Evolutionary conservation across 176 grass and related monocot species (phyloP), one percentile per base, ranked within the genome.

Genomic region (Secale cereale): DNA sequence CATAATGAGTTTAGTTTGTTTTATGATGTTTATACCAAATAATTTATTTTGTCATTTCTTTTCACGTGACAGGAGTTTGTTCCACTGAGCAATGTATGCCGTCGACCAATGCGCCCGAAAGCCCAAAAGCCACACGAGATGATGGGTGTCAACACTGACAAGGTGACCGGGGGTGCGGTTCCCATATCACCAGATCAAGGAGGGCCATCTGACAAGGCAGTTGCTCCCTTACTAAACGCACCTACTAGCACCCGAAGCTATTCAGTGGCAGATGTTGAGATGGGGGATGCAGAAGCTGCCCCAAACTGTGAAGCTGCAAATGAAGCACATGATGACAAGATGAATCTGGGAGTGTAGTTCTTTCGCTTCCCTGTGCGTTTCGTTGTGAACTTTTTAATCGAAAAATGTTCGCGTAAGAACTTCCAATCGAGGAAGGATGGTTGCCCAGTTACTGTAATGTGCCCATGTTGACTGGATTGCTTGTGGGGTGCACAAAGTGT

Each of bases 81-180:
- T 56, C 90, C 97, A 87, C 72, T 99, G 70, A 90, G 93, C 79
- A 99, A 96, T 91, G 93, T 99, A 22, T 99, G 97, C 23, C 91
- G 97, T 59, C 89, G 93, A 20, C 93, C 97, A 69, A 93, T 98
- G 68, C 93, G 94, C 87, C 85, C 88, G 62, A 88, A 80, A 22
- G 7, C 70, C 41, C 12, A 9, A 10, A 88, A 95, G 70, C 71
- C 86, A 32, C 85, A 82, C 64, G 92, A 95, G 66, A 76, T 95
- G 83, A 92, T 92, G 90, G 88, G 88, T 74, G 90, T 88, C 48
- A 90, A 90, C 80, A 90, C 93, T 23, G 90, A 92, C 2, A 80
- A 88, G 65, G 83, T 92, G 67, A 81, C 79, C 36, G 68, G 43
- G 43, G 43, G 13, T 0, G 13, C 54, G 46, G 78, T 92, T 22